Percentiles rank a stretch among this genome's conserved stretches.
Conservation (phyloP, 2,329 filamentous ascomycete genomes). For the Dryadomyces quercivorus region DNA sequence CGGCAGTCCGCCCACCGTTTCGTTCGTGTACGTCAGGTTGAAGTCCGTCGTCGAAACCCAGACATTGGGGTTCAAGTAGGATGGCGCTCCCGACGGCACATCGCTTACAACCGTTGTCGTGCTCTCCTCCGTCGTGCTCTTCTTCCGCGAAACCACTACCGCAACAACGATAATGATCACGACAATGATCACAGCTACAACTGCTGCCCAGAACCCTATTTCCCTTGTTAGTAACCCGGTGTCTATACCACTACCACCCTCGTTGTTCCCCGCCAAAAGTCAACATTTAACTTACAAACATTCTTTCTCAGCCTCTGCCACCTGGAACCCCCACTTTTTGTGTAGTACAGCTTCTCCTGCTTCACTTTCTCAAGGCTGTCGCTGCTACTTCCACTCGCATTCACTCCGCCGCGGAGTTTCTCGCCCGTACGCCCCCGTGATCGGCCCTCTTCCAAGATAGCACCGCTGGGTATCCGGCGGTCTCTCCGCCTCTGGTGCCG, state of each 20-base stretch:
- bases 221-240: neutral
- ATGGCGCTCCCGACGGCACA: constrained; percentile 50
- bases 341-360: constrained; percentile 25
- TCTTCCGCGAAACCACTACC: constrained; percentile 52
- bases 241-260: no score
- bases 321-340: constrained; percentile 18
- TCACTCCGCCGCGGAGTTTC: constrained; percentile 26
- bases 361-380: constrained; percentile 38
- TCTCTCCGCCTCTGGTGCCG: constrained; percentile 16
- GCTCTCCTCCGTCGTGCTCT: constrained; percentile 18
- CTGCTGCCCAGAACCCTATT: constrained; percentile 29
- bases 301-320: constrained; percentile 39
- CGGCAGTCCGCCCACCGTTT: constrained; percentile 73
- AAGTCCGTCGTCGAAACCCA: constrained; percentile 88
- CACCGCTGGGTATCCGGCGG: constrained; percentile 56
- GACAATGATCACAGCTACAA: constrained; percentile 40
- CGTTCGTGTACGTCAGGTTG: constrained; percentile 85
- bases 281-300: constrained; percentile 35
- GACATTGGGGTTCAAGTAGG: constrained; percentile 78
- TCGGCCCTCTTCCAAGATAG: constrained; percentile 56
- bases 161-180: constrained; percentile 57
- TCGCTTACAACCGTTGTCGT: constrained; percentile 39
- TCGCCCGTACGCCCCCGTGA: constrained; percentile 10
- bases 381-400: constrained; percentile 24
- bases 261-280: no score